These are phyloP conservation scores for Penicillium turbatum DNA, from an alignment of 495 filamentous ascomycete genomes.

Conservation along the genomic window DNA sequence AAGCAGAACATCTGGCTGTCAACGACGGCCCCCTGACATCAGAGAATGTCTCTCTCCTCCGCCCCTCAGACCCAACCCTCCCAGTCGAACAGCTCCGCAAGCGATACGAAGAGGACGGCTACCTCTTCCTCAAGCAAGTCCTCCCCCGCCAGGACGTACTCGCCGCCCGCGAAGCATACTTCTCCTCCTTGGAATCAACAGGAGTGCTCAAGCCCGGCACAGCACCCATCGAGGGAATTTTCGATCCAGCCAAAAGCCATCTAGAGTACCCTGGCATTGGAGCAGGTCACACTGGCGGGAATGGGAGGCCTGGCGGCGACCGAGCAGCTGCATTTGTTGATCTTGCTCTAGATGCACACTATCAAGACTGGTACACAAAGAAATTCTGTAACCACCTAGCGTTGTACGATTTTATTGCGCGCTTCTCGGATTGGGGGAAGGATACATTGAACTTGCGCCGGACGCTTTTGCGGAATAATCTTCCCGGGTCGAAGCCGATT, in stretches of 20 bases:
- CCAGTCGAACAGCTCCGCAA: slow-evolving; percentile 45
- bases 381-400: slow-evolving; percentile 53
- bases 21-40: slow-evolving; percentile 51
- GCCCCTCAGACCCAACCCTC: slow-evolving; percentile 35
- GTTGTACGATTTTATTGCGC: slow-evolving; percentile 48
- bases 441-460: slow-evolving; percentile 46
- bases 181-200: slow-evolving; percentile 49
- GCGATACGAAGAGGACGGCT: slow-evolving; percentile 54
- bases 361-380: slow-evolving; percentile 54
- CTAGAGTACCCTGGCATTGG: slow-evolving; percentile 55
- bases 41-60: slow-evolving; percentile 43
- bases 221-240: slow-evolving; percentile 46
- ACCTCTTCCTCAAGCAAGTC: slow-evolving; percentile 56
- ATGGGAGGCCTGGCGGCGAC: slow-evolving; percentile 45
- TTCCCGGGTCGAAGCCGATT: slow-evolving; percentile 55
- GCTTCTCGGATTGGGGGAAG: slow-evolving; percentile 52
- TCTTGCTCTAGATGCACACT: slow-evolving; percentile 52
- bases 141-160: slow-evolving; percentile 56
- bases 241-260: slow-evolving; percentile 45
- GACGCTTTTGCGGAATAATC: slow-evolving; percentile 54
- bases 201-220: slow-evolving; percentile 50
- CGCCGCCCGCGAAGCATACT: slow-evolving; percentile 53
- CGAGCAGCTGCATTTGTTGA: slow-evolving; percentile 48
- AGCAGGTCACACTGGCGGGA: slow-evolving; percentile 47
- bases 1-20: slow-evolving; percentile 36